These are phyloP conservation scores for Nothopassalora personata DNA, from an alignment of 2,329 filamentous ascomycete genomes.

Conservation along the genomic window DNA sequence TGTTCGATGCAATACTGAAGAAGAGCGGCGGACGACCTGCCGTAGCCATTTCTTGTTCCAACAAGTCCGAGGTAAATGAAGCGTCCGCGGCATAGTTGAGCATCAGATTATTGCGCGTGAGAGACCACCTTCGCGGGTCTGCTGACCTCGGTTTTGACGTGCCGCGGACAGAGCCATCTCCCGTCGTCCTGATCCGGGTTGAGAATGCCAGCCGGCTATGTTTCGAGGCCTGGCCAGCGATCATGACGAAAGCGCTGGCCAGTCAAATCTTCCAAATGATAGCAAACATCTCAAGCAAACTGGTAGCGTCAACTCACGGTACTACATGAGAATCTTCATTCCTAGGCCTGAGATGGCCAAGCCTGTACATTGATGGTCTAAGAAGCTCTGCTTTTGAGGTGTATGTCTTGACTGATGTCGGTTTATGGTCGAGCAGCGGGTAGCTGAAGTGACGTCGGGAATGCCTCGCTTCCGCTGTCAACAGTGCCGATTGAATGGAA, in stretches of 20 bases:
- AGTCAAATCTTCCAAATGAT: constrained; percentile 8
- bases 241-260: background rate
- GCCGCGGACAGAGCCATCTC: background rate
- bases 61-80: background rate
- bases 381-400: background rate
- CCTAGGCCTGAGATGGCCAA: background rate
- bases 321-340: background rate
- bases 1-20: no score
- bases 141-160: constrained; percentile 4
- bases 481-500: background rate
- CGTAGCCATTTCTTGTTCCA: no score
- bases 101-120: background rate
- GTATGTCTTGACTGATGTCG: background rate
- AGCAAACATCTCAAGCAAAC: constrained; percentile 10
- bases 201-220: background rate
- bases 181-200: background rate
- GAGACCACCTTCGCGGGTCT: background rate
- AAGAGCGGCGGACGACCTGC: no score
- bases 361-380: background rate
- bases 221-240: background rate
- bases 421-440: background rate
- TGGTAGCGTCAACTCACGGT: constrained; percentile 3
- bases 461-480: constrained; percentile 3
- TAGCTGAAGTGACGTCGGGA: constrained; percentile 6
- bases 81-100: background rate